These are phyloP conservation scores for Ophiostoma perfectum DNA, from an alignment of 2,329 filamentous ascomycete genomes.

Conservation along the genomic window DNA sequence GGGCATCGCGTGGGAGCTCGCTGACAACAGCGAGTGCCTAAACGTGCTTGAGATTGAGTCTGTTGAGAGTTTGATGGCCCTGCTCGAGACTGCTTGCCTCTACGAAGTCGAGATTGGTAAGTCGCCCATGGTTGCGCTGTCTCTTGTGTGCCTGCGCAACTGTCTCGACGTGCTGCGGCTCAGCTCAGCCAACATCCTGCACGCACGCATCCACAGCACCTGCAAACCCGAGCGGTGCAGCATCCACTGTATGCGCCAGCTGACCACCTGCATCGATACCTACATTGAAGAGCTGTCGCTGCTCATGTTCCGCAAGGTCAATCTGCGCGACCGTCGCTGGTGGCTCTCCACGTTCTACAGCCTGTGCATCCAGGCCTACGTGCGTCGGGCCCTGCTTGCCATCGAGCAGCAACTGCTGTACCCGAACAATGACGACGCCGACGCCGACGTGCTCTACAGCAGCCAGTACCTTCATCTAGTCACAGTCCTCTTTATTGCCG, in stretches of 20 bases:
- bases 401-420: constrained; percentile 32
- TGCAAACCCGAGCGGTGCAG: constrained; percentile 30
- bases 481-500: constrained; percentile 32
- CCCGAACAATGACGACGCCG: constrained; percentile 29
- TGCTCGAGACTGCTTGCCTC: constrained; percentile 31
- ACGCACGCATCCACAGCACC: constrained; percentile 27
- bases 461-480: constrained; percentile 32
- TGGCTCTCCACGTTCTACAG: constrained; percentile 34
- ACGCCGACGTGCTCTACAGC: constrained; percentile 29
- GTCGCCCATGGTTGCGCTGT: constrained; percentile 31
- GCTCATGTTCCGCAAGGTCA: constrained; percentile 34
- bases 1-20: constrained; percentile 32
- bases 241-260: constrained; percentile 30
- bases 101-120: constrained; percentile 32
- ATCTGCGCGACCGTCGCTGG: constrained; percentile 32
- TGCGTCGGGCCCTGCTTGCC: constrained; percentile 31
- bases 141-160: constrained; percentile 31
- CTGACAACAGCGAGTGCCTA: constrained; percentile 29
- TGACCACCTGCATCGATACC: constrained; percentile 28
- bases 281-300: constrained; percentile 33
- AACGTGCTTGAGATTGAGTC: constrained; percentile 30
- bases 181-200: constrained; percentile 28
- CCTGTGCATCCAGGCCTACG: constrained; percentile 33
- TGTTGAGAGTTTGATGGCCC: constrained; percentile 30
- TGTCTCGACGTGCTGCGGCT: constrained; percentile 31